These are phyloP conservation scores for Nicotiana sylvestris DNA, from an alignment of 257 asterid genomes.

Conservation along the genomic window DNA sequence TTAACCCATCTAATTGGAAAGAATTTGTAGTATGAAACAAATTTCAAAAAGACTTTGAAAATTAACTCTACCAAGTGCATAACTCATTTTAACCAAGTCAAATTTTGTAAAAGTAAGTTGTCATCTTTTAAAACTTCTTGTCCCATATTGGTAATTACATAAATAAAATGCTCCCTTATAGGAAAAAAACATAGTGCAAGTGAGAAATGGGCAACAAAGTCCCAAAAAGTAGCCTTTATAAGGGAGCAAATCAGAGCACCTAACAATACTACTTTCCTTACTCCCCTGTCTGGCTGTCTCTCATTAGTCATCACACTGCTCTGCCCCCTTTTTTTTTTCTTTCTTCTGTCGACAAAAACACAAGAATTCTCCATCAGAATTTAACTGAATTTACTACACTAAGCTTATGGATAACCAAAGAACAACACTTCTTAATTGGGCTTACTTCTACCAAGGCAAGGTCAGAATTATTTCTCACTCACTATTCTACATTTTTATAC, in stretches of 20 bases:
- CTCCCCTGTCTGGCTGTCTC: not conserved
- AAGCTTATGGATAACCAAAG: constrained; percentile 55
- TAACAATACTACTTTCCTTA: constrained; percentile 14
- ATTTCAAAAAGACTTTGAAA: not conserved
- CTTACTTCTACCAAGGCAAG: constrained; percentile 66
- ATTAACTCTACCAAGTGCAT: not conserved
- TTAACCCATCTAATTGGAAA: not conserved
- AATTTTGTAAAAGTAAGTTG: not conserved
- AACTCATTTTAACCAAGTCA: not conserved
- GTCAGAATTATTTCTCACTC: constrained; percentile 24
- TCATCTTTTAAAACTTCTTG: not conserved
- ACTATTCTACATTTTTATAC: not conserved
- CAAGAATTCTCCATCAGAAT: not conserved
- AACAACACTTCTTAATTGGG: constrained; percentile 53
- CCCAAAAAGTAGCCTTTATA: constrained; percentile 13
- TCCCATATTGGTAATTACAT: not conserved
- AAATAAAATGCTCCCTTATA: not conserved
- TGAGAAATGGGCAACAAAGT: not conserved
- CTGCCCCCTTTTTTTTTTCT: not conserved
- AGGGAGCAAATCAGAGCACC: constrained; percentile 10
- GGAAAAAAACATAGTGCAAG: not conserved
- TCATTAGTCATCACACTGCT: not conserved
- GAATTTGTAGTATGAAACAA: not conserved
- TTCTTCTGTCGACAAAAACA: not conserved
- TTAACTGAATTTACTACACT: not conserved